Evolutionary conservation across 176 grass and related monocot species (phyloP), one percentile per base, ranked within the genome.

Genomic region (Lolium multiflorum): DNA sequence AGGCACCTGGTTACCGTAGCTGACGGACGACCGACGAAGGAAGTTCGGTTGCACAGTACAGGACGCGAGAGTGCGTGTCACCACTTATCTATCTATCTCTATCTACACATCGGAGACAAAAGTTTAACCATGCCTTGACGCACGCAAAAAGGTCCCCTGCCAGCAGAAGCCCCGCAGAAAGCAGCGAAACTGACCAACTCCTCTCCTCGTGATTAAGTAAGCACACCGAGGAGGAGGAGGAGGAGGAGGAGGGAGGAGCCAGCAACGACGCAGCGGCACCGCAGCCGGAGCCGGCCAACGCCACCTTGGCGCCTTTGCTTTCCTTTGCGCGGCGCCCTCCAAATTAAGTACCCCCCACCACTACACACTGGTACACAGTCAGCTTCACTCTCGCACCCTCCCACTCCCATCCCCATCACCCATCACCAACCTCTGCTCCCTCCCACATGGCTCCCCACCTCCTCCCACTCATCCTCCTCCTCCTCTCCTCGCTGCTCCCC

Each of bases 341-440:
- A 61, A 52, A 78, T 90, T 64, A 72, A 87, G 63, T 63, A 63
- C 61, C 52, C 60, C 83, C 37, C 46, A 46, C 0, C 12, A 20
- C 71, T 21, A 25, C 43, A 41, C 39, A 41, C 28, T 31, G 28
- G 39, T 41, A 41, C 39, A 74, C 44, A 74, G 12, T 74, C 71
- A 74, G 21, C 71, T 28, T 21, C 55, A 22, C n/a, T 43, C 35
- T n/a, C 47, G 37, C 80, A 41, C 0, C 39, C 81, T 52, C 28
- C n/a, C 78, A 61, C 73, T 83, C 63, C 52, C 74, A 9, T 86
- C 74, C 64, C 79, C 15, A 83, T 83, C 89, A 87, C 64, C 79
- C 15, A 83, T 83, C 89, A 87, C 84, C 61, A 46, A 55, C 74
- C 7, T 13, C 1, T 3, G 25, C 79, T 35, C 60, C 3, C 24